A percentile compares a stretch with the other conserved stretches of the same genome.
Conservation (phyloP, 805 yeast species). For the Ogataea pini region DNA sequence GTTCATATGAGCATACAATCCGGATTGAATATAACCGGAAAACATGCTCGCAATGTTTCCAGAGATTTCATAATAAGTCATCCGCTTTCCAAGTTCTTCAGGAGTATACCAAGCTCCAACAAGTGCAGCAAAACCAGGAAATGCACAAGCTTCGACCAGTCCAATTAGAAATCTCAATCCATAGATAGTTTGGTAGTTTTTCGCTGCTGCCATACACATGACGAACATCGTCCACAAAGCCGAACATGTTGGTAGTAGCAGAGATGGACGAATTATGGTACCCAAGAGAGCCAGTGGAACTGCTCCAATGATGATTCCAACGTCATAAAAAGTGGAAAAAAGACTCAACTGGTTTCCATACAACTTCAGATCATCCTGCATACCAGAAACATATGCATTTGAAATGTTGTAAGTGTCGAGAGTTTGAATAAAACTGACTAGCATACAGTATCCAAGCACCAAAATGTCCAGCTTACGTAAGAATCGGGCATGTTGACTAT, state of each 20-base stretch:
- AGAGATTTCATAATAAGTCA: conserved; percentile 40
- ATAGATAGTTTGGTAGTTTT: conserved; percentile 35
- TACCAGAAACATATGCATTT: conserved; percentile 66
- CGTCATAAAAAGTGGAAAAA: conserved; percentile 39
- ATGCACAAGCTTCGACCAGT: conserved; percentile 43
- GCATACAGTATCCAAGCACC: conserved; percentile 46
- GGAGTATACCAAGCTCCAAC: conserved; percentile 43
- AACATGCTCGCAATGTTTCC: conserved; percentile 45
- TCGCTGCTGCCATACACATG: conserved; percentile 27
- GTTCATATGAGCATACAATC: conserved; percentile 46
- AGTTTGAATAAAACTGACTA: conserved; percentile 65
- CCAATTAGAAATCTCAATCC: conserved; percentile 46
- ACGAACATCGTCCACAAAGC: conserved; percentile 31
- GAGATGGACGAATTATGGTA: conserved; percentile 22
- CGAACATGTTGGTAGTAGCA: conserved; percentile 22
- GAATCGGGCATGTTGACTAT: conserved; percentile 29
- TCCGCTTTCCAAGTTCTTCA: conserved; percentile 42
- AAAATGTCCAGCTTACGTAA: conserved; percentile 54
- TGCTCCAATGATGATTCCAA: conserved; percentile 27
- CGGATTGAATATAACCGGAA: conserved; percentile 62
- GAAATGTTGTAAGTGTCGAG: conserved; percentile 60
- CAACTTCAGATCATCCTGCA: conserved; percentile 56
- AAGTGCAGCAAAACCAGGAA: conserved; percentile 41
- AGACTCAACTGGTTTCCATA: conserved; percentile 43
- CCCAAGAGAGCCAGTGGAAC: conserved; percentile 20